A percentile compares a stretch with the other conserved stretches of the same genome.
Conservation (phyloP, 2,329 filamentous ascomycete genomes). For the Parafenestella ontariensis region DNA sequence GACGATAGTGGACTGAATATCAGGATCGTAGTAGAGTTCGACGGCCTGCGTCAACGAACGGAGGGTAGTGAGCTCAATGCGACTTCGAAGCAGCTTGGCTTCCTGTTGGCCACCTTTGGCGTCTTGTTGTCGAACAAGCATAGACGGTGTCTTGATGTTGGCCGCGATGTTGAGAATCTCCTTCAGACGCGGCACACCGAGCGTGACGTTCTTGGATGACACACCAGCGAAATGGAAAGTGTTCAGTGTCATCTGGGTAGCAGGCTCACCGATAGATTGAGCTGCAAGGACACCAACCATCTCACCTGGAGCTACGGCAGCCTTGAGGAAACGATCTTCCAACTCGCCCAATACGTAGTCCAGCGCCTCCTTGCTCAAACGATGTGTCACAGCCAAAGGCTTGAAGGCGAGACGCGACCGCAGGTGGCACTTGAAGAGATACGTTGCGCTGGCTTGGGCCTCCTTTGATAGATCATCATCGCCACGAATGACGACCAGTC, state of each 20-base stretch:
- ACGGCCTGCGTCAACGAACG: slow-evolving; percentile 89
- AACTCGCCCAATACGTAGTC: slow-evolving; percentile 91
- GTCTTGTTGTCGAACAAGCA: slow-evolving; percentile 85
- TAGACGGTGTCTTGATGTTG: slow-evolving; percentile 98
- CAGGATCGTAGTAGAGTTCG: slow-evolving; percentile 97
- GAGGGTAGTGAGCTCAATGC: slow-evolving; percentile 92
- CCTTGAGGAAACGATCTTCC: slow-evolving; percentile 84
- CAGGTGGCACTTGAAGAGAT: slow-evolving; percentile 90
- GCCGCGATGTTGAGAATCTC: slow-evolving; percentile 98
- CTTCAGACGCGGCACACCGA: slow-evolving; percentile 98
- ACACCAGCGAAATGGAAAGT: slow-evolving; percentile 99
- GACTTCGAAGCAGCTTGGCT: slow-evolving; percentile 84
- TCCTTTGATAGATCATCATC: slow-evolving; percentile 81
- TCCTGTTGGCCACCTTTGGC: slow-evolving; percentile 71
- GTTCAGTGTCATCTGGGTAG: slow-evolving; percentile 99
- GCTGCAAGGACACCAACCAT: slow-evolving; percentile 99
- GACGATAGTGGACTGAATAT: slow-evolving; percentile 84
- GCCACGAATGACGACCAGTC: slow-evolving; percentile 86
- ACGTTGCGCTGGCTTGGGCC: slow-evolving; percentile 85
- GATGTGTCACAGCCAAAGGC: slow-evolving; percentile 83
- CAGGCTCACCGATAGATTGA: slow-evolving; percentile 97
- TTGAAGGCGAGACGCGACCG: slow-evolving; percentile 92
- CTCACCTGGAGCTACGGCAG: slow-evolving; percentile 89
- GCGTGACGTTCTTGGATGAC: slow-evolving; percentile 98
- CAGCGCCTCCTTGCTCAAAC: slow-evolving; percentile 88